Evolutionary conservation across 192 early-diverging fungal genomes (phyloP).

Genomic region (Coemansia sp.): DNA sequence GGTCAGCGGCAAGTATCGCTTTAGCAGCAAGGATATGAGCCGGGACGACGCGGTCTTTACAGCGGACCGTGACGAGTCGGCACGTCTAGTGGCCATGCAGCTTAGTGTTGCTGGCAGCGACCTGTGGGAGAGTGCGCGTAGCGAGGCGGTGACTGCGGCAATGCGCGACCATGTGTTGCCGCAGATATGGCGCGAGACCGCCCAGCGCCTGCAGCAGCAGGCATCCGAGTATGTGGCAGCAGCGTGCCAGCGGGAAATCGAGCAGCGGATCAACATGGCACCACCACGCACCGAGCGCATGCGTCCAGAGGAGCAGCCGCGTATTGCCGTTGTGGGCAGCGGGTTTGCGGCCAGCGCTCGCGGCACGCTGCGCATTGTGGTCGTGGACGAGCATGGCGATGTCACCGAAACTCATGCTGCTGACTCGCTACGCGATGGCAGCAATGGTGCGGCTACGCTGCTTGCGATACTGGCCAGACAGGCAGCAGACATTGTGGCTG

Average conservation of each 20-base stretch:
- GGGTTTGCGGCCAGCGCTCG: constrained; percentile 50
- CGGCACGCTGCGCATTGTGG: constrained; percentile 58
- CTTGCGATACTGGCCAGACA: constrained; percentile 59
- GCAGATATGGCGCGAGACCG: constrained; percentile 69
- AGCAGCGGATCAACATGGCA: constrained; percentile 52
- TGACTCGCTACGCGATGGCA: constrained; percentile 53
- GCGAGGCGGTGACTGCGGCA: constrained; percentile 59
- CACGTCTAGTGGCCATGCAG: not conserved
- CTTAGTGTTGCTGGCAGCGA: not conserved
- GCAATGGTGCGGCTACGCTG: constrained; percentile 52
- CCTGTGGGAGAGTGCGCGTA: constrained; percentile 77
- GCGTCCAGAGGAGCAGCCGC: constrained; percentile 10
- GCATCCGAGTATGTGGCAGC: constrained; percentile 70
- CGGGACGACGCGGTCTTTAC: constrained; percentile 28
- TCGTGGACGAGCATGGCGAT: constrained; percentile 74
- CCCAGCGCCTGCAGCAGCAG: constrained; percentile 68
- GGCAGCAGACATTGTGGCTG: constrained; percentile 73
- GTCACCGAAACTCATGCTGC: constrained; percentile 64
- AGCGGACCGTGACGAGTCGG: constrained; percentile 22
- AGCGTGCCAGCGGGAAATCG: constrained; percentile 62
- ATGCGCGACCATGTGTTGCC: constrained; percentile 69
- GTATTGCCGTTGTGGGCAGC: constrained; percentile 48
- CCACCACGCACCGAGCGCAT: constrained; percentile 18
- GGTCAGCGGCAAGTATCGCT: constrained; percentile 30
- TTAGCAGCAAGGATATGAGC: constrained; percentile 11